Base-by-base conservation (phyloP, 306 rosid species). In the Fragaria ananassa region DNA sequence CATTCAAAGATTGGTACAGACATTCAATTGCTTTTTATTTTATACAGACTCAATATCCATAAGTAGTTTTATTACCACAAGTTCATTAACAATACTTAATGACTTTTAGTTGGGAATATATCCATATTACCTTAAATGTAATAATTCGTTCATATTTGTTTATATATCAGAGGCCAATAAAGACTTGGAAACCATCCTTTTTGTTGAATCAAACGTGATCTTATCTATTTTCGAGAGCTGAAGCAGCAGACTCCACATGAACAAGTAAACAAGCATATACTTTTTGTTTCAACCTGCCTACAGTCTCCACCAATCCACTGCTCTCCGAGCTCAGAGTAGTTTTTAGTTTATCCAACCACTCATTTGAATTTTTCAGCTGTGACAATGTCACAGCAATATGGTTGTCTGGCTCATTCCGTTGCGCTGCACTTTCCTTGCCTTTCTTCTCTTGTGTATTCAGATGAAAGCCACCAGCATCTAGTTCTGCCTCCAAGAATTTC, bases 311-410 rank as follows among this genome's bases (percentile, higher is more conserved):
- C 74, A 81, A 39, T 39, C 66, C 87, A 29, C 72, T 88, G 70
- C 71, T 84, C 39, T 72, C 91, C 9, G 87, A 57, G 83, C 75
- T 80, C 35, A 83, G 74, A 58, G 78, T 83, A 67, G 71, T 80
- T 77, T 82, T 82, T 23, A 90, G 80, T 66, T 85, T 90, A 23
- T 95, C 99, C 85, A 95, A 83, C 97, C 97, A 95, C 79, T 89
- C 96, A n/a, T 89, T 91, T 69, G 96, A 91, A 54, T 84, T 83
- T 86, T 95, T 95, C 80, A 95, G 99, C 77, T 92, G 87, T 25
- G 93, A 91, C 51, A 95, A 58, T 18, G 96, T 81, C 56, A 86
- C 86, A 72, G 96, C 96, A 66, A 91, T 92, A 49, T 81, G 84
- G 83, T 87, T 89, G 73, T 86, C 93, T 47, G 85, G 90, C 74